Evolutionary conservation across 306 rosid species (phyloP).

Genomic region (Glycyrrhiza uralensis): DNA sequence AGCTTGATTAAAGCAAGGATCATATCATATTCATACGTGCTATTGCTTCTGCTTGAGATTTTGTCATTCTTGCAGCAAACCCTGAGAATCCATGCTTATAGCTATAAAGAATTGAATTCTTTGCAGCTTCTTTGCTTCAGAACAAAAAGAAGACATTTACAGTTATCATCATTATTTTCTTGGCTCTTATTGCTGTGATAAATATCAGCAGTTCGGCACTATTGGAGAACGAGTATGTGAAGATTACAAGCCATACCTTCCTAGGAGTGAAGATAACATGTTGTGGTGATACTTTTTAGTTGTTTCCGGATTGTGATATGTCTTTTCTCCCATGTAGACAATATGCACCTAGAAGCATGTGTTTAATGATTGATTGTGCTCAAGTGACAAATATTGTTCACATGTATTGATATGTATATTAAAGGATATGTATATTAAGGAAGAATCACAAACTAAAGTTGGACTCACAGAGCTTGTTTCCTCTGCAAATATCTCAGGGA

Average conservation of each 20-base stretch:
- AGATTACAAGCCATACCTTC: slow-evolving; percentile 50
- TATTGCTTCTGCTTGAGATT: slow-evolving; percentile 56
- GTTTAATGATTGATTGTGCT: slow-evolving; percentile 7
- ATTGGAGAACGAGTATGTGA: slow-evolving; percentile 2
- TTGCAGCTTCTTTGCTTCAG: slow-evolving; percentile 75
- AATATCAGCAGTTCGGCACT: slow-evolving; percentile 12
- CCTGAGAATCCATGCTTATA: slow-evolving; percentile 86
- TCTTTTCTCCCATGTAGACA: slow-evolving; percentile 69
- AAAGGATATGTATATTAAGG: slow-evolving; percentile 9
- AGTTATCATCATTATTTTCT: background rate
- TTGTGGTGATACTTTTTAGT: slow-evolving; percentile 52
- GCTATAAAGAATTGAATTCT: slow-evolving; percentile 64
- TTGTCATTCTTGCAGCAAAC: slow-evolving; percentile 73
- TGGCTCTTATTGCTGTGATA: background rate
- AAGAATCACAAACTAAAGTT: slow-evolving; percentile 10
- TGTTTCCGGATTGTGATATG: slow-evolving; percentile 41
- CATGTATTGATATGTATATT: slow-evolving; percentile 1
- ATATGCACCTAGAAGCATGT: slow-evolving; percentile 55
- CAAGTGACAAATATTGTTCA: background rate
- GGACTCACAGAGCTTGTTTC: slow-evolving; percentile 50
- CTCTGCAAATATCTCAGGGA: slow-evolving; percentile 33
- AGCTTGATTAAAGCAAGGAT: background rate
- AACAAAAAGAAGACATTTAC: slow-evolving; percentile 18
- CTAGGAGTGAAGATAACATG: slow-evolving; percentile 54
- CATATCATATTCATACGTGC: slow-evolving; percentile 38